Evolutionary conservation across 2,329 filamentous ascomycete species (phyloP).

Genomic region (Cladosporium halotolerans): DNA sequence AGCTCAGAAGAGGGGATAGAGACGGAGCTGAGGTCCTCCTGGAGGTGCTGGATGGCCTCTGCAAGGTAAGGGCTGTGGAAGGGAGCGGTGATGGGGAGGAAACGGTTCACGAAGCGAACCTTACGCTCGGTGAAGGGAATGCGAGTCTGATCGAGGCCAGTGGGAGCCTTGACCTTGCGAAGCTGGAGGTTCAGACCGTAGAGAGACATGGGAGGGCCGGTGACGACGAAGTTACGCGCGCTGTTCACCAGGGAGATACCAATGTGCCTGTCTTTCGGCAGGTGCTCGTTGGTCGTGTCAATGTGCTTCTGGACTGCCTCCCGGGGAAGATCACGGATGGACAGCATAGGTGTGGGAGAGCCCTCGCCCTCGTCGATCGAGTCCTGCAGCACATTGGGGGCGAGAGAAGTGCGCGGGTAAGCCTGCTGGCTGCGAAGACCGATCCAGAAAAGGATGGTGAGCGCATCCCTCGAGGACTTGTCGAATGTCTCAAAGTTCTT

Average conservation of each 20-base stretch:
- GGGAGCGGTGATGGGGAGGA: slow-evolving; percentile 92
- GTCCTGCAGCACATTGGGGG: slow-evolving; percentile 84
- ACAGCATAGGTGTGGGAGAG: slow-evolving; percentile 93
- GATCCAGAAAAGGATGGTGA: slow-evolving; percentile 98
- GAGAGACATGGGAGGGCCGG: slow-evolving; percentile 88
- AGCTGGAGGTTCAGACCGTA: slow-evolving; percentile 94
- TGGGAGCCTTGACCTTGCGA: slow-evolving; percentile 94
- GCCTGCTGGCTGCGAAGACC: slow-evolving; percentile 94
- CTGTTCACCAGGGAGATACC: slow-evolving; percentile 94
- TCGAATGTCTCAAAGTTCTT: slow-evolving; percentile 91
- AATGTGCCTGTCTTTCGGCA: slow-evolving; percentile 88
- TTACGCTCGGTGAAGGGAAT: slow-evolving; percentile 95
- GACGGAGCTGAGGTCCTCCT: slow-evolving; percentile 80
- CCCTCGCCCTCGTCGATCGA: slow-evolving; percentile 92
- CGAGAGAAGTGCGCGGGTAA: slow-evolving; percentile 89
- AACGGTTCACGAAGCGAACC: slow-evolving; percentile 91
- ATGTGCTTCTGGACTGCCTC: slow-evolving; percentile 93
- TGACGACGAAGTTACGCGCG: slow-evolving; percentile 92
- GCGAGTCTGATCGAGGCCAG: slow-evolving; percentile 91
- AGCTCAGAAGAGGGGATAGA: slow-evolving; percentile 67
- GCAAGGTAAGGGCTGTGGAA: slow-evolving; percentile 95
- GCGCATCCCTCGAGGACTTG: slow-evolving; percentile 67
- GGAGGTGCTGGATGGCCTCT: slow-evolving; percentile 73
- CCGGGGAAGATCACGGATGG: slow-evolving; percentile 85
- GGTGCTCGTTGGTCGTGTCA: slow-evolving; percentile 91